phyloP scores from a whole-genome alignment of 1,284 basidiomycete species.

The Phenoliferia sp. region DNA sequence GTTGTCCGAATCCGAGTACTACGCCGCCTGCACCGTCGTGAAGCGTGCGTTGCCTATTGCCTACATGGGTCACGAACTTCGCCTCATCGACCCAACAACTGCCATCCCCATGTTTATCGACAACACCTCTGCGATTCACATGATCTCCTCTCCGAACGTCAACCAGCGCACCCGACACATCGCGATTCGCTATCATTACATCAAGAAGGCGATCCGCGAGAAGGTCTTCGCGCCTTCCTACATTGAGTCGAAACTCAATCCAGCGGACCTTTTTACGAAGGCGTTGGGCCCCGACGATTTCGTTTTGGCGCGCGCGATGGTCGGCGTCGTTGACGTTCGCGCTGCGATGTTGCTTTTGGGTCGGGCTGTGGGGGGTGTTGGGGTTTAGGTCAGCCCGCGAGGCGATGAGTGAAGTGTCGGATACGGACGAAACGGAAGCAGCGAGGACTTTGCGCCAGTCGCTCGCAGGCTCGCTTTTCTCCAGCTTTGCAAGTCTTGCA shows the following conservation, averaged over 20 bases:
- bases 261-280: not conserved
- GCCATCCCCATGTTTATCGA: not conserved
- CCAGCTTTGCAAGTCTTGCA: too few species aligned
- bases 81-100: not conserved
- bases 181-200: not conserved
- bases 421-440: too few species aligned
- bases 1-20: not conserved
- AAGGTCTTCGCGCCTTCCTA: not conserved
- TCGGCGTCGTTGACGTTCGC: not conserved
- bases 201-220: not conserved
- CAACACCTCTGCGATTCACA: not conserved
- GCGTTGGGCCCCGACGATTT: not conserved
- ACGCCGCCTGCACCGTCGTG: not conserved
- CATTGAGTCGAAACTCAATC: not conserved
- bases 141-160: not conserved
- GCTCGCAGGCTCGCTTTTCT: too few species aligned
- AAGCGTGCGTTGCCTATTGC: not conserved
- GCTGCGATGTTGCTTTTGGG: not conserved
- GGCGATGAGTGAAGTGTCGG: too few species aligned
- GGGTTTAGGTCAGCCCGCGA: too few species aligned
- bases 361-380: not conserved
- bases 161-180: not conserved
- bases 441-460: too few species aligned
- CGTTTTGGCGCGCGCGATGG: not conserved
- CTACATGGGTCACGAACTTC: not conserved